Evolutionary conservation across 306 rosid genomes (phyloP), one percentile per base, ranked within the genome.

Genomic region (Boehmeria nivea): DNA sequence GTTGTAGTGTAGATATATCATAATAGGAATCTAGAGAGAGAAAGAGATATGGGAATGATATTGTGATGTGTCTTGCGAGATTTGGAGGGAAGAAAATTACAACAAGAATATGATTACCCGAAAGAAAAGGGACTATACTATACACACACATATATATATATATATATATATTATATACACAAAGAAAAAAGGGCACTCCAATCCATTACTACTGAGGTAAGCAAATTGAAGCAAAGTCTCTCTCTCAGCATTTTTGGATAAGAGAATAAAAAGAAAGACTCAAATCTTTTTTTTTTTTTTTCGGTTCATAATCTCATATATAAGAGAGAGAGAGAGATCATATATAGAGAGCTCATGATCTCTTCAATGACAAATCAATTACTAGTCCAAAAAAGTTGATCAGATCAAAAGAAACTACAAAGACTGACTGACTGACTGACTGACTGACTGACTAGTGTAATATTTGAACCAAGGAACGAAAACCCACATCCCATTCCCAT

Each of bases 11-110:
- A 40, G 45, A 40, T 40, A n/a, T n/a, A 14, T 8, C n/a, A 40
- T 40, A 11, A 40, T 40, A 40, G 17, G 45, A 40, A n/a, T 40
- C 46, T 48, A 53, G 56, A 25, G 52, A 72, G 68, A 64, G 78
- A 68, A 67, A 49, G 68, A 74, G 65, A 69, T 60, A 63, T 67
- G 52, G 62, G 57, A 72, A 72, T 84, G 86, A 80, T 78, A 72
- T 28, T 78, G 88, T 82, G 91, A 88, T 82, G 86, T 89, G 72
- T 78, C 63, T 51, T 45, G 76, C 63, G 89, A 83, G 87, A 89
- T 82, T 69, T 75, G 82, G 91, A 40, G 76, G 36, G 57, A 67
- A 55, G 97, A 81, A 86, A 89, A 81, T 79, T 73, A 81, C 82
- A 61, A 68, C 54, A 60, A 56, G 69, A 73, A 16, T 79, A 90